Base-by-base conservation (phyloP, 768 basidiomycete genomes). In the Tephrocybe sp. region DNA sequence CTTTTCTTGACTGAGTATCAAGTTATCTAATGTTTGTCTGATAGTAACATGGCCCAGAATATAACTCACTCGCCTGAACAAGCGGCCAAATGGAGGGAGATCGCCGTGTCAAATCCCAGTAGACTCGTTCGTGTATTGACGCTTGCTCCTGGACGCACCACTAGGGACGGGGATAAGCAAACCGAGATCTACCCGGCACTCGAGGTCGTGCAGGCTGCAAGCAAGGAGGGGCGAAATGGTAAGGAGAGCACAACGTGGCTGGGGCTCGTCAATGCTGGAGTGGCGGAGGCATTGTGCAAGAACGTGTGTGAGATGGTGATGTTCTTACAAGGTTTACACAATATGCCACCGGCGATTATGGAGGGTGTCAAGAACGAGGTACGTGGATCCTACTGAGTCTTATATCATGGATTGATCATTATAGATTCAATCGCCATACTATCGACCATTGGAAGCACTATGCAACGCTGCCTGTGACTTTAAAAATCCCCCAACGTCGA, bases 381-480 rank as follows among this genome's bases (percentile, higher is more conserved):
- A 12, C 21, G 47, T 43, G 11, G 32, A 2, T 31, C 9, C 0
- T 9, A 25, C 19, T 30, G 9, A 21, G 36, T 21, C 16, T 19
- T 12, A 7, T 19, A 6, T 18, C 12, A 19, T 37, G 4, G 16
- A 21, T 21, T 8, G n/a, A 6, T 16, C 32, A 9, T 6, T 12
- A 34, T 22, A 53, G 52, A 44, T 53, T n/a, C 47, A n/a, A 18
- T 54, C 52, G 24, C 44, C 52, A 4, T 54, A 54, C 22, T 49
- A 19, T 21, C 13, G 13, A 5, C 43, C 52, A 2, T 47, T 54
- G 11, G 52, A 54, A 22, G 25, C 44, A 13, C 28, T 54, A 19
- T 49, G 52, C 27, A 42, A 38, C 34, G 47, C 44, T 2, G 19
- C 30, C n/a, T 49, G 42, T 36, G 31, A 15, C 1, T 45, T 49